These are phyloP conservation scores for Ogataea hybrid DNA, from an alignment of 1,139 yeast species.

Conservation along the genomic window DNA sequence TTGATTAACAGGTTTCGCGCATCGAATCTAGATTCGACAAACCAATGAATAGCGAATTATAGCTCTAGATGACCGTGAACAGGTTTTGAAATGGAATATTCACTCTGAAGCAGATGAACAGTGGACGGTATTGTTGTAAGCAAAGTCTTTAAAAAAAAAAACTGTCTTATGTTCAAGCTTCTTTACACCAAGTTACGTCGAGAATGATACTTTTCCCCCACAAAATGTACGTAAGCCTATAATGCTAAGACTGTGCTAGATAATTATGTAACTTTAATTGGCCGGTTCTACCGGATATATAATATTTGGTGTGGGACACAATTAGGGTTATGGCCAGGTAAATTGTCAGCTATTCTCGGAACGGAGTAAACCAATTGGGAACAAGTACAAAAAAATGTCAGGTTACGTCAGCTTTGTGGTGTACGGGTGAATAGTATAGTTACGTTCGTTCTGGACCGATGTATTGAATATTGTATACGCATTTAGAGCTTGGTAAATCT, in stretches of 20 bases:
- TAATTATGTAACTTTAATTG: conserved; percentile 5
- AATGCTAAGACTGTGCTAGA: neutral
- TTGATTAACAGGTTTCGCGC: neutral
- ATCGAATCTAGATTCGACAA: neutral
- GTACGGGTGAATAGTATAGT: neutral
- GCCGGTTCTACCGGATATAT: conserved; percentile 9
- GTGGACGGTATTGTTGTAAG: neutral
- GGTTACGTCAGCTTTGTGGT: neutral
- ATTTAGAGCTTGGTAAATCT: conserved; percentile 47
- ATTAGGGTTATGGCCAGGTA: neutral
- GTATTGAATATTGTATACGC: neutral
- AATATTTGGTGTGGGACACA: neutral
- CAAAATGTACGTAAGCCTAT: conserved; percentile 1
- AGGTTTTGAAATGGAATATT: neutral
- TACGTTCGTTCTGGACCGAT: neutral
- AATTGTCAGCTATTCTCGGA: neutral
- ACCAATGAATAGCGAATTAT: neutral
- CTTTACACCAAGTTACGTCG: conserved; percentile 6
- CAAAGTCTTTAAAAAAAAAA: conserved; percentile 1
- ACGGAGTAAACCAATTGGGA: conserved; percentile 8
- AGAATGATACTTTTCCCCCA: conserved; percentile 3
- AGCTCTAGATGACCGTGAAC: neutral
- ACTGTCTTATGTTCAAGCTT: neutral
- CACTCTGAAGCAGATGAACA: neutral
- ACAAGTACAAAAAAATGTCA: neutral